These are phyloP conservation scores for Coprinopsis strossmayeri DNA, from an alignment of 768 basidiomycete genomes.

Conservation along the genomic window DNA sequence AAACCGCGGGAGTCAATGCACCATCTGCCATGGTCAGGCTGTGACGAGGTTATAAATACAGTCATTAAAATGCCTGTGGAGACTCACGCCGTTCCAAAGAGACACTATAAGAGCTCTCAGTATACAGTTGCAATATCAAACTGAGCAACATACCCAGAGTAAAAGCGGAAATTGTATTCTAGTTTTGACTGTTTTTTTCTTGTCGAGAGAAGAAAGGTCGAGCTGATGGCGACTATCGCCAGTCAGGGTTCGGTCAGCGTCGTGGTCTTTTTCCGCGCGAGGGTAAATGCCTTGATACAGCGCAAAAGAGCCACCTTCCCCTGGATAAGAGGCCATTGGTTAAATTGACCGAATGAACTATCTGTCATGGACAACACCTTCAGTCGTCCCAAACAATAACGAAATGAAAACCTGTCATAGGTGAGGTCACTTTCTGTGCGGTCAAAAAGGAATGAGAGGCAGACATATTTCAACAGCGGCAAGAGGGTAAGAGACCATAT, in stretches of 20 bases:
- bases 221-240: constrained; percentile 30
- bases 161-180: constrained; percentile 43
- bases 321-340: constrained; percentile 18
- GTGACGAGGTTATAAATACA: neutral
- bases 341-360: constrained; percentile 40
- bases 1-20: constrained; percentile 62
- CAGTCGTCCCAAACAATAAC: neutral
- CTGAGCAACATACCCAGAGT: constrained; percentile 40
- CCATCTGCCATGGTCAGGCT: constrained; percentile 65
- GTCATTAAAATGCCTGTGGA: neutral
- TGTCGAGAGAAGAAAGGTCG: constrained; percentile 12
- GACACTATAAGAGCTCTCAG: constrained; percentile 28
- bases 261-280: constrained; percentile 33
- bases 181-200: constrained; percentile 20
- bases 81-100: constrained; percentile 51
- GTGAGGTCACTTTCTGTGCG: too few relatives aligned
- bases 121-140: neutral
- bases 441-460: neutral
- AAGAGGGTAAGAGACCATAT: constrained; percentile 58
- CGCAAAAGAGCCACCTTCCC: constrained; percentile 67
- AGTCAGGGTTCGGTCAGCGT: constrained; percentile 49
- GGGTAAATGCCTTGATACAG: constrained; percentile 58
- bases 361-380: too few relatives aligned
- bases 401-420: neutral
- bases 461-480: constrained; percentile 59